Conservation (phyloP, 2,329 filamentous ascomycete genomes). For the Ceratocystis destructans region DNA sequence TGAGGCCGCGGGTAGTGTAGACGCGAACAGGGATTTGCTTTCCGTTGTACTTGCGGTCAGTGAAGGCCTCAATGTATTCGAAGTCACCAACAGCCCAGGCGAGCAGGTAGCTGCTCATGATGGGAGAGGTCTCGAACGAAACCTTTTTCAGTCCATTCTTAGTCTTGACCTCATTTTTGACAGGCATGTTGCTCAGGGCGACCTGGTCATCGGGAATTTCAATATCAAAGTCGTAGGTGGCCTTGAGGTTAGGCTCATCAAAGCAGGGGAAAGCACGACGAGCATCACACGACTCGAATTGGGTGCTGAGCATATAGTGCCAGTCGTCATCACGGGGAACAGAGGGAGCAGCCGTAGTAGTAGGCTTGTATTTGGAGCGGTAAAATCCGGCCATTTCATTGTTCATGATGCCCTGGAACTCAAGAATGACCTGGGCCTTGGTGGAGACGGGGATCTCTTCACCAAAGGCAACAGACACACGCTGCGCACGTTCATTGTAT, state of each 20-base stretch:
- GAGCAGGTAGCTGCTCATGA: conserved; percentile 85
- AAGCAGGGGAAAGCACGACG: conserved; percentile 94
- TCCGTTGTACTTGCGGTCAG: conserved; percentile 78
- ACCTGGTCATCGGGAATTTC: conserved; percentile 81
- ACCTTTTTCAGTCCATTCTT: conserved; percentile 57
- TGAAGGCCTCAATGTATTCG: conserved; percentile 87
- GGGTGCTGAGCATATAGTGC: conserved; percentile 77
- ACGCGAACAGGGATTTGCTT: conserved; percentile 85
- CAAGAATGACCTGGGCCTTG: conserved; percentile 53
- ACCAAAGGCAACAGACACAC: conserved; percentile 63
- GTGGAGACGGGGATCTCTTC: conserved; percentile 54
- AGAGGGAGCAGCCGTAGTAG: conserved; percentile 54
- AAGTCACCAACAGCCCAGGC: conserved; percentile 96
- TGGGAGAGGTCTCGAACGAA: conserved; percentile 66
- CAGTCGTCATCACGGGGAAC: conserved; percentile 60
- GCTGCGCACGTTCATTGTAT: conserved; percentile 74
- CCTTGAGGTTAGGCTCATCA: conserved; percentile 93
- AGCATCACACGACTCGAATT: conserved; percentile 94
- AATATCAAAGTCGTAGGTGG: conserved; percentile 85
- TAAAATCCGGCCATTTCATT: conserved; percentile 90
- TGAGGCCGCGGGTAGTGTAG: conserved; percentile 88
- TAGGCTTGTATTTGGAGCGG: conserved; percentile 82
- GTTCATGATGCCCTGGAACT: conserved; percentile 73
- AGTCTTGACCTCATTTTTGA: conserved; percentile 51
- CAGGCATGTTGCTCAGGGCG: conserved; percentile 90